Conservation (phyloP, 108 stramenopile genomes). For the Nitzschia sp. region DNA sequence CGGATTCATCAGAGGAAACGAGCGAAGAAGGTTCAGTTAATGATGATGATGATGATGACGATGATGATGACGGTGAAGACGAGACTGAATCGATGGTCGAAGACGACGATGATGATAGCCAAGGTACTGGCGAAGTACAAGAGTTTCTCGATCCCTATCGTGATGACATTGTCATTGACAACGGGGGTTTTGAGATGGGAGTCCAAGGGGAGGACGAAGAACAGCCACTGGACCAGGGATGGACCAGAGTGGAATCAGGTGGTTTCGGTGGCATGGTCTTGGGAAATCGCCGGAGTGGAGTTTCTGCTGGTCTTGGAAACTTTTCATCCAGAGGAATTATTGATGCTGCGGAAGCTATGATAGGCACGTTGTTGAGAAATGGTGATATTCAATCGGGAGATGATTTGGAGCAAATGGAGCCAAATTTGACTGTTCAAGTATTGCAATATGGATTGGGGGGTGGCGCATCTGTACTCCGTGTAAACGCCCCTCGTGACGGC, state of each 20-base stretch:
- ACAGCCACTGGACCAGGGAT: slow-evolving; percentile 27
- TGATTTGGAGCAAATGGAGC: slow-evolving; percentile 66
- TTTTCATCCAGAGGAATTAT: slow-evolving; percentile 38
- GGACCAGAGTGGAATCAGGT: slow-evolving; percentile 69
- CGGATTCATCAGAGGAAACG: slow-evolving; percentile 18
- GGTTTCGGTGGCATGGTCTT: slow-evolving; percentile 57
- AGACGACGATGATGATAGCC: slow-evolving; percentile 36
- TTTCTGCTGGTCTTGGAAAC: slow-evolving; percentile 11
- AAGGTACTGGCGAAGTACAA: slow-evolving; percentile 25
- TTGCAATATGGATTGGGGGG: slow-evolving; percentile 21
- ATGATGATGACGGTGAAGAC: slow-evolving; percentile 45
- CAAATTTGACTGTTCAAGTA: slow-evolving; percentile 68
- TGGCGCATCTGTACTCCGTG: neutral
- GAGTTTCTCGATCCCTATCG: slow-evolving; percentile 14
- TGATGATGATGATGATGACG: slow-evolving; percentile 35
- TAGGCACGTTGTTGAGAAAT: slow-evolving; percentile 64
- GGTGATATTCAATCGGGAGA: slow-evolving; percentile 54
- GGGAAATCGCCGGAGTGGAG: slow-evolving; percentile 21
- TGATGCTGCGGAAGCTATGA: slow-evolving; percentile 75
- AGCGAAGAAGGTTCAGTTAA: slow-evolving; percentile 15
- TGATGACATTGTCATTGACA: slow-evolving; percentile 36
- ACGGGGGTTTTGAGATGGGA: slow-evolving; percentile 14
- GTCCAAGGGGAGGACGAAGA: slow-evolving; percentile 12
- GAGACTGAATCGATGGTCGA: slow-evolving; percentile 45
- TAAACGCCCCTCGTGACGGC: neutral